Conservation (phyloP, 2,329 filamentous ascomycete genomes). For the Exophiala sp. region DNA sequence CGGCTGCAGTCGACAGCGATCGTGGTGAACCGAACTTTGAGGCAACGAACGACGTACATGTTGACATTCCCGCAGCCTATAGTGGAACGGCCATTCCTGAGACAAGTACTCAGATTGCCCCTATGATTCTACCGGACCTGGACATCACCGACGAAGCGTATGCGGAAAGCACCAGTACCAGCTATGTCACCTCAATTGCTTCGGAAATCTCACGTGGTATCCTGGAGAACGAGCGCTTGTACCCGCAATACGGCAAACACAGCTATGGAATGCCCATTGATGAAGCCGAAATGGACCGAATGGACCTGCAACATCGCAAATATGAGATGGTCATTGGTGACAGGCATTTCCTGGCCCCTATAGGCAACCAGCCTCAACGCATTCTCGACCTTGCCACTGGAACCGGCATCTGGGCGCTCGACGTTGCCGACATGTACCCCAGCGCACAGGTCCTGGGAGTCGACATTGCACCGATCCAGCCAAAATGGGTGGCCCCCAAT, state of each 20-base stretch:
- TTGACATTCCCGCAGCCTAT: neutral
- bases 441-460: conserved; percentile 42
- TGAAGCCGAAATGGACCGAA: conserved; percentile 22
- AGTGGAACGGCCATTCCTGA: neutral
- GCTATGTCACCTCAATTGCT: conserved; percentile 19
- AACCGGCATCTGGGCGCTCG: conserved; percentile 30
- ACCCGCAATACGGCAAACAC: conserved; percentile 17
- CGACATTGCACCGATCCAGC: conserved; percentile 48
- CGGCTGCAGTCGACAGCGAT: neutral
- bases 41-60: neutral
- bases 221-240: conserved; percentile 18
- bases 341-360: conserved; percentile 21
- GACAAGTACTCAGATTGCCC: conserved; percentile 4
- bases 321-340: conserved; percentile 19
- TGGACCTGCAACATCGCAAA: conserved; percentile 20
- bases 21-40: neutral
- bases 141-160: conserved; percentile 10
- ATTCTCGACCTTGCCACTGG: conserved; percentile 25
- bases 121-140: conserved; percentile 10
- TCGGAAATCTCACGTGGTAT: conserved; percentile 17
- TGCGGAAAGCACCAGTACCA: conserved; percentile 10
- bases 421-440: conserved; percentile 36
- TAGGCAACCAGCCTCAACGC: conserved; percentile 15
- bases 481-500: conserved; percentile 33
- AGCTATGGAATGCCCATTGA: conserved; percentile 24